These are phyloP conservation scores for Penicillium diatomitis DNA, from an alignment of 495 filamentous ascomycete genomes.

Conservation along the genomic window DNA sequence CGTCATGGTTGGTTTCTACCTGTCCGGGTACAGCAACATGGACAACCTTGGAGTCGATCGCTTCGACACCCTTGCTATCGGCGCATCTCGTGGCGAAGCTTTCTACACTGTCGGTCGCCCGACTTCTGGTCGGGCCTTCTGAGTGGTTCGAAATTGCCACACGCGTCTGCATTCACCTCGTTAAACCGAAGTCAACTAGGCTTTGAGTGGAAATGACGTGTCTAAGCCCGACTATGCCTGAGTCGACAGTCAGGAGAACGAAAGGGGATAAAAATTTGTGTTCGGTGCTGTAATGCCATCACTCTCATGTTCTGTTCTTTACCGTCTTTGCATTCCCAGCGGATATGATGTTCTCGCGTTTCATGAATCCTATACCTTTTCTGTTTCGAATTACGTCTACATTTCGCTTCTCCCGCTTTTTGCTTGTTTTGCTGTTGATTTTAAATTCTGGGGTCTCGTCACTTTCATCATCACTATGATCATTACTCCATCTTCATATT, in stretches of 20 bases:
- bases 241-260: too few relatives aligned
- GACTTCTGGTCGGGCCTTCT: constrained; percentile 25
- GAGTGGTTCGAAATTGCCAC: not conserved
- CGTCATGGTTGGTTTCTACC: constrained; percentile 84
- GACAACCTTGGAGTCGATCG: constrained; percentile 51
- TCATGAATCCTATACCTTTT: not conserved
- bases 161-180: not conserved
- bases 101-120: constrained; percentile 34
- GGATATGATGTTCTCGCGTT: not conserved
- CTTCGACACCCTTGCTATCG: constrained; percentile 60
- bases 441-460: not conserved
- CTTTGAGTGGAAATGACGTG: not conserved
- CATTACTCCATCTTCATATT: too few relatives aligned
- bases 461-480: not conserved
- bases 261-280: too few relatives aligned
- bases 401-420: not conserved
- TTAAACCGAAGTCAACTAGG: not conserved
- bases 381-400: not conserved
- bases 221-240: not conserved
- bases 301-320: not conserved
- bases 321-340: constrained; percentile 5
- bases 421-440: not conserved
- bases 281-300: too few relatives aligned
- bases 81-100: constrained; percentile 19
- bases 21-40: constrained; percentile 64